Conservation (phyloP, 805 yeast species). For the Tetrapisispora arboricola region DNA sequence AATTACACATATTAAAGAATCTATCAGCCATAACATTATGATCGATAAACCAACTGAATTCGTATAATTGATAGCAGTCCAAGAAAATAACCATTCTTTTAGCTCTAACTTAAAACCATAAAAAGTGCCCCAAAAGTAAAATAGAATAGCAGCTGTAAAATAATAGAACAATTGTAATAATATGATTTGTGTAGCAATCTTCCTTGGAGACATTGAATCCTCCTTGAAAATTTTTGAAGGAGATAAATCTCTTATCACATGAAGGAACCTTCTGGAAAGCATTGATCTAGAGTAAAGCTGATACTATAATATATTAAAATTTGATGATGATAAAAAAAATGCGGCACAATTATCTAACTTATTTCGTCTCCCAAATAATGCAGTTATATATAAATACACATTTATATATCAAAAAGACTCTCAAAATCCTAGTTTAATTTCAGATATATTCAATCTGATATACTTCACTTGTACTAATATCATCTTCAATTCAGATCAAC, state of each 20-base stretch:
- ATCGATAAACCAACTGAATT: conserved; percentile 75
- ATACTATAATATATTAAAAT: background rate
- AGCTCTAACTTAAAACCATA: conserved; percentile 61
- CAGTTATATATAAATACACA: no score
- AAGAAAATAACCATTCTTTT: conserved; percentile 61
- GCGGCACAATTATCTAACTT: no score
- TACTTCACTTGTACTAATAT: no score
- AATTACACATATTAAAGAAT: conserved; percentile 70
- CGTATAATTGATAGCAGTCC: conserved; percentile 63
- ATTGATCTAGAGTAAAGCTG: background rate
- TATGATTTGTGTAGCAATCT: conserved; percentile 61
- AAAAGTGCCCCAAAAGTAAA: conserved; percentile 54
- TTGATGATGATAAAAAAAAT: no score
- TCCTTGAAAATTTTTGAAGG: conserved; percentile 26
- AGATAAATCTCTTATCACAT: conserved; percentile 22
- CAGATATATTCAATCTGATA: no score
- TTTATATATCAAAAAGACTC: no score
- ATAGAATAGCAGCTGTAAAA: conserved; percentile 54
- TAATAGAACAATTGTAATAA: conserved; percentile 74
- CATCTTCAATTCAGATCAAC: no score
- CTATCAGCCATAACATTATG: conserved; percentile 69
- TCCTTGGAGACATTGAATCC: conserved; percentile 46
- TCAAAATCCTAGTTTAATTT: no score
- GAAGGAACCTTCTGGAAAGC: conserved; percentile 18
- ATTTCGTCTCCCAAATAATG: no score